Evolutionary conservation across 176 grass and related monocot species (phyloP).

Genomic region (Urochloa ruziziensis): DNA sequence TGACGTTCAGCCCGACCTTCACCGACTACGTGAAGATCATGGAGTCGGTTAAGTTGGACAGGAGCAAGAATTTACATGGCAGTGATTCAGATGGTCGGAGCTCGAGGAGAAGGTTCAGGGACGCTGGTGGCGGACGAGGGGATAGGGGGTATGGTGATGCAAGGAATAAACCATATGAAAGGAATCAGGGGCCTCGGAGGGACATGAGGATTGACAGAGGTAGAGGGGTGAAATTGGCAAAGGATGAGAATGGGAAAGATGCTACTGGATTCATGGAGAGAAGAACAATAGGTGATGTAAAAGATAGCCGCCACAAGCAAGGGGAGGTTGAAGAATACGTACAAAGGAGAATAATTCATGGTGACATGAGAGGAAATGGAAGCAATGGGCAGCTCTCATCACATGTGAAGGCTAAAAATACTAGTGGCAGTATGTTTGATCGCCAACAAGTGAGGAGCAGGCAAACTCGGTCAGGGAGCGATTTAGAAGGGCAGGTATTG

Average conservation of each 20-base stretch:
- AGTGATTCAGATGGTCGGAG: slow-evolving; percentile 26
- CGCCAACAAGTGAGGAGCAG: slow-evolving; percentile 26
- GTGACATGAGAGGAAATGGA: slow-evolving; percentile 11
- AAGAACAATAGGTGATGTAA: background rate
- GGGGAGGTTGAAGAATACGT: slow-evolving; percentile 37
- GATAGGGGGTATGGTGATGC: slow-evolving; percentile 24
- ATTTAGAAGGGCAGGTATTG: slow-evolving; percentile 6
- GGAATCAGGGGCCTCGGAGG: slow-evolving; percentile 18
- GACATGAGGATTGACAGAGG: background rate
- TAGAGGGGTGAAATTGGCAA: background rate
- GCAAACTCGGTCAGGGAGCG: slow-evolving; percentile 1
- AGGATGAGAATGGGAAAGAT: slow-evolving; percentile 8
- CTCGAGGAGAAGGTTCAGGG: slow-evolving; percentile 29
- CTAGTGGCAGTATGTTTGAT: slow-evolving; percentile 17
- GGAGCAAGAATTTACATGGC: slow-evolving; percentile 45
- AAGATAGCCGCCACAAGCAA: background rate
- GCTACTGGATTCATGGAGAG: slow-evolving; percentile 28
- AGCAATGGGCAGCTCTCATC: slow-evolving; percentile 24
- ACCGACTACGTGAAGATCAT: slow-evolving; percentile 96
- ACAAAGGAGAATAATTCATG: slow-evolving; percentile 37
- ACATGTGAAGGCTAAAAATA: slow-evolving; percentile 23
- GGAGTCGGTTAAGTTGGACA: slow-evolving; percentile 84
- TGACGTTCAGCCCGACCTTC: slow-evolving; percentile 74
- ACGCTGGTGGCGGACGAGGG: slow-evolving; percentile 2
- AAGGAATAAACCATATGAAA: slow-evolving; percentile 37